Conservation (phyloP, 768 basidiomycete species). For the Lentinula lateritia region DNA sequence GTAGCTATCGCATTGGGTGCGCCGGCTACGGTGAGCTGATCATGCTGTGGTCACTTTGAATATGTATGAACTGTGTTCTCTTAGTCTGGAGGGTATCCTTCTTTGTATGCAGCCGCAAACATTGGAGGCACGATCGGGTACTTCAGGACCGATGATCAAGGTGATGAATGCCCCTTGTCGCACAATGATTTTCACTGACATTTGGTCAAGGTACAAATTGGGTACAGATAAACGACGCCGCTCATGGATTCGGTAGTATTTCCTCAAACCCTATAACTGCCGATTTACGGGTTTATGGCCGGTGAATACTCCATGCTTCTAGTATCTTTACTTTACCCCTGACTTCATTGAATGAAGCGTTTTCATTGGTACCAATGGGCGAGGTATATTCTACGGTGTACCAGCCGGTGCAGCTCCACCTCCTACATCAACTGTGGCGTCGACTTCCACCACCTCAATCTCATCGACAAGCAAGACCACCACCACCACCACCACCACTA, state of each 20-base stretch:
- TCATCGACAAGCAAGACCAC: neutral
- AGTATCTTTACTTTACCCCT: neutral
- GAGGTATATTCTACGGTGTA: slow-evolving; percentile 26
- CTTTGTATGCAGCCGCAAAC: slow-evolving; percentile 32
- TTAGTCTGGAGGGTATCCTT: slow-evolving; percentile 25
- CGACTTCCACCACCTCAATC: neutral
- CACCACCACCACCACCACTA: neutral
- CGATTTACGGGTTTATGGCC: slow-evolving; percentile 29
- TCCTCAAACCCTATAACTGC: slow-evolving; percentile 27
- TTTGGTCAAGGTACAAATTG: slow-evolving; percentile 22
- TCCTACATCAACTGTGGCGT: slow-evolving; percentile 7
- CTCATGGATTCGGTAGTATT: slow-evolving; percentile 32
- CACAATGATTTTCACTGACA: neutral
- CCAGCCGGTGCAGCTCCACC: slow-evolving; percentile 7
- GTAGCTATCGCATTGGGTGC: slow-evolving; percentile 30
- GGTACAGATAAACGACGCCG: slow-evolving; percentile 34
- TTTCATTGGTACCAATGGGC: slow-evolving; percentile 32
- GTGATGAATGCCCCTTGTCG: neutral
- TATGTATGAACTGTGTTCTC: neutral
- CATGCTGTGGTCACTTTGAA: neutral
- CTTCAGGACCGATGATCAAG: slow-evolving; percentile 34
- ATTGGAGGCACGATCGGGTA: slow-evolving; percentile 26
- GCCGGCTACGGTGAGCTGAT: slow-evolving; percentile 13
- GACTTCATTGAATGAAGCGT: slow-evolving; percentile 20
- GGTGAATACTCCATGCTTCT: slow-evolving; percentile 15